Base-by-base conservation (phyloP, 2,329 filamentous ascomycete genomes). In the Dendrostoma leiphaemia region DNA sequence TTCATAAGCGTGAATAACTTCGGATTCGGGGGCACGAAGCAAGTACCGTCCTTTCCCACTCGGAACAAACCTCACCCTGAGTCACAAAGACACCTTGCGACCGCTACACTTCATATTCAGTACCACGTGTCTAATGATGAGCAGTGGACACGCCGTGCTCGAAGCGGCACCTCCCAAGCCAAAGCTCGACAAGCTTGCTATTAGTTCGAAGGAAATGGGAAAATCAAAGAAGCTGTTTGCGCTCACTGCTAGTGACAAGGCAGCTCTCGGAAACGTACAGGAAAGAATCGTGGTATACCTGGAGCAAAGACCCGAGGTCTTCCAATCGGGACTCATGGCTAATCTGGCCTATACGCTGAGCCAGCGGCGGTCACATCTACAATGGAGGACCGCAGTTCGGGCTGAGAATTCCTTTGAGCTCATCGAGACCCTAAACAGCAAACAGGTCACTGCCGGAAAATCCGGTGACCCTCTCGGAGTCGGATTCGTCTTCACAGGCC, bases 401-500 rank as follows among this genome's bases (percentile, higher is more conserved):
- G 46, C 43, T 6, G 21, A 21, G 2, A 32, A 32, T 23, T 32
- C 40, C 9, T 38, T 41, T 24, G 32, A 53, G n/a, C 45, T 53
- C 13, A 31, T 21, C 9, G 45, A 49, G 15, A 35, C 21, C 8
- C 29, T 48, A 26, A 48, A n/a, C n/a, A n/a, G n/a, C n/a, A n/a
- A n/a, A n/a, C n/a, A n/a, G n/a, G n/a, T n/a, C n/a, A n/a, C n/a
- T n/a, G n/a, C n/a, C n/a, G n/a, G n/a, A n/a, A n/a, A n/a, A n/a
- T n/a, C n/a, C n/a, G n/a, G n/a, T n/a, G n/a, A n/a, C n/a, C n/a
- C n/a, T n/a, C n/a, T n/a, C n/a, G n/a, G 29, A 7, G 23, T 57
- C 6, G 70, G 69, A n/a, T 74, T 72, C 59, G 67, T 75, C 38
- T 74, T 73, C 59, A 75, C 71, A 2, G 72, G 72, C 68, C 72